Evolutionary conservation across 305 asterid genomes (phyloP), one percentile per base, ranked within the genome.

Genomic region (Fraxinus dipetala): DNA sequence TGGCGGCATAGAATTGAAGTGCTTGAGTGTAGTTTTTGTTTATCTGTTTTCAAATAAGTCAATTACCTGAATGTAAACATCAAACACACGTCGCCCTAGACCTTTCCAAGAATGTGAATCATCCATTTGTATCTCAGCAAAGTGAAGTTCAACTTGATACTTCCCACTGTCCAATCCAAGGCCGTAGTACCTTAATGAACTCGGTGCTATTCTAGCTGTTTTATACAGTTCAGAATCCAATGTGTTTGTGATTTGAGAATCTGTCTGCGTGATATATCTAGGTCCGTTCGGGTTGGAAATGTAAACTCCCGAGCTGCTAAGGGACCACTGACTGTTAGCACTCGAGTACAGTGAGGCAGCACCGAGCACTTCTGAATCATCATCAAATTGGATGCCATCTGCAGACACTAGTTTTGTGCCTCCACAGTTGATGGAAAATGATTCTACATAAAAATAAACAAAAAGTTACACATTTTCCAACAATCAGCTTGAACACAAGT

Each of bases 111-210:
- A 85, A 34, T 74, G 67, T 56, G 93, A 83, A 78, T 82, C 84
- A 35, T 83, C 90, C 88, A 91, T 90, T 81, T 89, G 89, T 79
- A 89, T 86, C 89, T 92, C 97, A 18, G 94, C 91, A 82, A 91
- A 92, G 85, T 92, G 97, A 77, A 92, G 91, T 70, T 89, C 87
- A 11, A 92, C 72, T 26, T 22, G 81, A 38, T 92, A 92, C 9
- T 28, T 84, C 14, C 94, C 97, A 26, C 89, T 88, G 79, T 84
- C 84, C 82, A 92, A 77, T 43, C 95, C 90, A 3, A 92, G 89
- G 75, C 97, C 97, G 14, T 90, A 92, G 87, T 92, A 92, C 87
- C 92, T 86, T 80, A 90, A 85, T 5, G 94, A 92, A 85, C 35
- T 83, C 0, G 93, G 92, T 56, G 94, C 83, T 77, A 89, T 78